phyloP scores from a whole-genome alignment of 2,329 filamentous ascomycete genomes.

The Ceratocystis destructans region DNA sequence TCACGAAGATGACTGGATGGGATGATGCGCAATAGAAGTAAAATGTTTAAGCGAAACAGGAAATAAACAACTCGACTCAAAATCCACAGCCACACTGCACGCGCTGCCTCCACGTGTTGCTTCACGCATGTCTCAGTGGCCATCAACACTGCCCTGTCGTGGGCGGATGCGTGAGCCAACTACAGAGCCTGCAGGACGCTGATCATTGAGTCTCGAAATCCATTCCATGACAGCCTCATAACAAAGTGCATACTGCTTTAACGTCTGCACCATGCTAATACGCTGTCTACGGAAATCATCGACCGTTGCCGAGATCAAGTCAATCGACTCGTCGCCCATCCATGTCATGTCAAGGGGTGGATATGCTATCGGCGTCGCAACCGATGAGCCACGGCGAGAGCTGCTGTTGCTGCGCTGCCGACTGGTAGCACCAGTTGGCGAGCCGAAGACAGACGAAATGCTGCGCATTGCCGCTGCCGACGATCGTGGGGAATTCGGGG shows the following conservation, averaged over 20 bases:
- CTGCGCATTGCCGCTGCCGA: conserved; percentile 1
- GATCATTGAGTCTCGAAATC: conserved; percentile 42
- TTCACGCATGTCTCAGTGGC: background rate
- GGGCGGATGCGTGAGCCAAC: conserved; percentile 14
- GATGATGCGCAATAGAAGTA: conserved; percentile 1
- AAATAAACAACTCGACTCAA: background rate
- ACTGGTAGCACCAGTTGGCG: background rate
- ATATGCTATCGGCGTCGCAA: conserved; percentile 2
- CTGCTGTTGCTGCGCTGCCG: conserved; percentile 16
- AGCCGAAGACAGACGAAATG: conserved; percentile 7
- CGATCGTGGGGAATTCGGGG: conserved; percentile 7
- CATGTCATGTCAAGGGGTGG: conserved; percentile 41
- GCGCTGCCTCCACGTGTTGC: background rate
- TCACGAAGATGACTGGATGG: background rate
- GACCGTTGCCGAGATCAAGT: conserved; percentile 75
- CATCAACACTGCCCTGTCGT: conserved; percentile 13
- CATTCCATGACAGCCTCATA: conserved; percentile 93
- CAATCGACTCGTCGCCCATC: conserved; percentile 55
- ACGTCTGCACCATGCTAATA: conserved; percentile 90
- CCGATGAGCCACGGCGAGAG: conserved; percentile 17
- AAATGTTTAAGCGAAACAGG: background rate
- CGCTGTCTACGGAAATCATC: conserved; percentile 81
- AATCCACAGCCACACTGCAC: background rate
- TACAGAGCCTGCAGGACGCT: conserved; percentile 1
- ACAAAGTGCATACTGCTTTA: conserved; percentile 87